These are phyloP conservation scores for Avena sativa DNA, from an alignment of 176 grass and related monocot genomes.

Conservation along the genomic window DNA sequence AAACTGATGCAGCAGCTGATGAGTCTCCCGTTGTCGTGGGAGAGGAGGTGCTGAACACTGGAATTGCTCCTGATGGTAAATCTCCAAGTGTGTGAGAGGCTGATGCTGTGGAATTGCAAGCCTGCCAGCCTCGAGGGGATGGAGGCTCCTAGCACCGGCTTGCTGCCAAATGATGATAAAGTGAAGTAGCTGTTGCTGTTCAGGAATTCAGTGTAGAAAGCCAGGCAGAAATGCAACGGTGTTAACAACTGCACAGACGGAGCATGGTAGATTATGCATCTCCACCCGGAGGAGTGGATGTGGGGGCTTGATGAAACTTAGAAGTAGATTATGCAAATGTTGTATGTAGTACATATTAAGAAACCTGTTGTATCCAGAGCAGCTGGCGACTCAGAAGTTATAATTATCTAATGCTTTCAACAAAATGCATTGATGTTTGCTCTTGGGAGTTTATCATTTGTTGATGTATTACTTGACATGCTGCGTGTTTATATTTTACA, in stretches of 20 bases:
- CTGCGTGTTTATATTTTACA: background rate
- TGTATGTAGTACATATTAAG: constrained; percentile 37
- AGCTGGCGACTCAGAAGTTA: constrained; percentile 6
- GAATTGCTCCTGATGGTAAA: constrained; percentile 22
- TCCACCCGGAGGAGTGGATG: background rate
- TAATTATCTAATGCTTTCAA: background rate
- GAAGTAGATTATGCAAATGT: constrained; percentile 36
- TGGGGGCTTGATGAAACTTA: background rate
- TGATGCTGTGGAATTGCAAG: background rate
- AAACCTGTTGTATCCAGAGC: constrained; percentile 20
- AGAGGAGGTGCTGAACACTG: background rate
- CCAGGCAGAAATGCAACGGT: background rate
- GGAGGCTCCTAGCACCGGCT: background rate
- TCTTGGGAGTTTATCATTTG: background rate
- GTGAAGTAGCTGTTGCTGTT: background rate
- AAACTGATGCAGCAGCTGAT: background rate
- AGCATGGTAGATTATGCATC: background rate
- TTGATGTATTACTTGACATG: background rate
- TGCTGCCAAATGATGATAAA: background rate
- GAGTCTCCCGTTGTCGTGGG: constrained; percentile 1
- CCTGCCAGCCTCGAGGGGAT: background rate
- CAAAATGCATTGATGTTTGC: background rate
- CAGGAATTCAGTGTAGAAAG: background rate
- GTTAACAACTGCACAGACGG: constrained; percentile 13
- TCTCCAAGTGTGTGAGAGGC: constrained; percentile 16